These are phyloP conservation scores for Kondoa malvinella DNA, from an alignment of 768 basidiomycete species.

Conservation along the genomic window DNA sequence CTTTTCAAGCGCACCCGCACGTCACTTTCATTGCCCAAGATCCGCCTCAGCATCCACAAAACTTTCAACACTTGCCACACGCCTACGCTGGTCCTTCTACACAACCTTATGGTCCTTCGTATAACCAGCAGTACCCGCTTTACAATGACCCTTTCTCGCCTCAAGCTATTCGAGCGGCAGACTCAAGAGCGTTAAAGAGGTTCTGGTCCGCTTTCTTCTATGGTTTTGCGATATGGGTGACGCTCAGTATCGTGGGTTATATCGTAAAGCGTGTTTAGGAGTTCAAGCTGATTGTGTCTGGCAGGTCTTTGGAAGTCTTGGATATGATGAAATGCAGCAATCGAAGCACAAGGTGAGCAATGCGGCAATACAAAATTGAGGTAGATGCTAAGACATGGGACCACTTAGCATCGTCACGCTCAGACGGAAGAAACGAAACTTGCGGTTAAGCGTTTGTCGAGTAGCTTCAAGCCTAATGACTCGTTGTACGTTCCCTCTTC, in stretches of 20 bases:
- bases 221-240: not conserved
- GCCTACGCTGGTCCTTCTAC: too few relatives aligned
- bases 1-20: too few relatives aligned
- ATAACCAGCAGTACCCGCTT: not conserved
- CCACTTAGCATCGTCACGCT: too few relatives aligned
- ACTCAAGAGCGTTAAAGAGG: not conserved
- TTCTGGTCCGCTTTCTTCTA: not conserved
- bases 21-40: too few relatives aligned
- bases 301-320: not conserved
- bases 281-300: not conserved
- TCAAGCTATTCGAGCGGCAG: not conserved
- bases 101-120: not conserved
- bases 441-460: too few relatives aligned
- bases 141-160: not conserved
- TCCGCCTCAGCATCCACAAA: too few relatives aligned
- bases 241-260: not conserved
- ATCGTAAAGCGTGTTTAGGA: not conserved
- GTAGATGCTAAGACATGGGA: too few relatives aligned
- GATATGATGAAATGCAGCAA: not conserved
- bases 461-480: too few relatives aligned
- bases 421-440: too few relatives aligned
- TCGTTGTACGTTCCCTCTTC: too few relatives aligned
- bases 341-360: not conserved
- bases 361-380: too few relatives aligned
- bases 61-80: too few relatives aligned